A percentile compares a stretch with the other conserved stretches of the same genome.
Evolutionary conservation across 2,329 filamentous ascomycete species (phyloP).

Genomic region (Periconia sp.): DNA sequence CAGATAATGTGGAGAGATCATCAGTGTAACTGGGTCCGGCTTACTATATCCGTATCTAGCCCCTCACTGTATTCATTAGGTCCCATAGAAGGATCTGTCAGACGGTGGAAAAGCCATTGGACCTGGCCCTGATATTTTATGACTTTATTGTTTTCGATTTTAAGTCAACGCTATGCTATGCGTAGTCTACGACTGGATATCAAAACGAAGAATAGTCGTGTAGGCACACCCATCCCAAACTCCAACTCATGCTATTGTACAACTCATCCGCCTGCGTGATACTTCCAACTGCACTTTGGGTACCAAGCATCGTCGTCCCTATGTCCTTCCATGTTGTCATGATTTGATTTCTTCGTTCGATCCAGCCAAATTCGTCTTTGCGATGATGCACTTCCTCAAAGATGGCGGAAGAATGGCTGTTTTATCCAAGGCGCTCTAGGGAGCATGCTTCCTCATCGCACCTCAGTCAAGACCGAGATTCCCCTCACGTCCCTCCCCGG

Average conservation of each 20-base stretch:
- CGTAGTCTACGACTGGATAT: constrained; percentile 4
- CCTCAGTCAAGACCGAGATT: constrained; percentile 22
- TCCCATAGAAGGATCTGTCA: too few relatives aligned
- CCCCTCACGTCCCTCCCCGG: constrained; percentile 32
- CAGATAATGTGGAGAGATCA: constrained; percentile 9
- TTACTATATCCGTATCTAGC: constrained; percentile 4
- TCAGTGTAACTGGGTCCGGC: constrained; percentile 1
- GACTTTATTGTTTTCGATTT: too few relatives aligned
- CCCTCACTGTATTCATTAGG: constrained; percentile 3
- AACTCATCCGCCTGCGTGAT: too few relatives aligned
- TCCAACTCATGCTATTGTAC: constrained; percentile 1
- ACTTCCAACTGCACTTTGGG: too few relatives aligned
- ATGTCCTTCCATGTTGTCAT: too few relatives aligned
- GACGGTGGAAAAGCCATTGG: too few relatives aligned
- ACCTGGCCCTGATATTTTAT: too few relatives aligned
- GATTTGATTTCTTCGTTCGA: too few relatives aligned
- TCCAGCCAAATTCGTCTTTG: too few relatives aligned
- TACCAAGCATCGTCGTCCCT: background rate
- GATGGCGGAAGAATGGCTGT: background rate
- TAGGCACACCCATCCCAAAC: background rate
- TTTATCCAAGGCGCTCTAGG: too few relatives aligned
- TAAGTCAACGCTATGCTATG: constrained; percentile 6
- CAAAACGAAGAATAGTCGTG: constrained; percentile 6
- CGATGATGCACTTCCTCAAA: background rate
- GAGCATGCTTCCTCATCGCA: too few relatives aligned